A percentile compares a stretch with the other conserved stretches of the same genome.
These are phyloP conservation scores for Apiospora hydei DNA, from an alignment of 2,329 filamentous ascomycete genomes.

Conservation along the genomic window DNA sequence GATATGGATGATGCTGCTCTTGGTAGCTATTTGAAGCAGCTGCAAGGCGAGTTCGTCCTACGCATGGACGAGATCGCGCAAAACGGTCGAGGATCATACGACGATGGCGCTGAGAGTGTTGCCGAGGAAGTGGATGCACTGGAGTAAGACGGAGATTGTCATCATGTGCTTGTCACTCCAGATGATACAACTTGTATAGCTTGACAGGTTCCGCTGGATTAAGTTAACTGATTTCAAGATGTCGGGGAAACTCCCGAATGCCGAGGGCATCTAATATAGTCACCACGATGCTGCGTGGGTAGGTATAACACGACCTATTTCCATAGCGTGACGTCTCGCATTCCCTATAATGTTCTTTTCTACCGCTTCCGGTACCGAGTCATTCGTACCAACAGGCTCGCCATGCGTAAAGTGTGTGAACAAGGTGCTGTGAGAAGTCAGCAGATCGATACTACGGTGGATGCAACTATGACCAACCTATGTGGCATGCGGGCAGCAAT, in stretches of 20 bases:
- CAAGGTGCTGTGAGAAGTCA: background rate
- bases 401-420: background rate
- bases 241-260: background rate
- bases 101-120: background rate
- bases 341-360: background rate
- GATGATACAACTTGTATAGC: background rate
- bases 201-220: background rate
- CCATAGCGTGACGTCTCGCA: background rate
- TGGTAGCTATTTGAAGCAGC: slow-evolving; percentile 65
- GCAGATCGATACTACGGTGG: background rate
- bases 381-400: background rate
- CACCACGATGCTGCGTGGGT: background rate
- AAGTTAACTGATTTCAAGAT: background rate
- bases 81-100: background rate
- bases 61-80: slow-evolving; percentile 74
- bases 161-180: background rate
- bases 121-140: background rate
- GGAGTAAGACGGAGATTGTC: background rate
- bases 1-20: slow-evolving; percentile 71
- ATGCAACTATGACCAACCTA: background rate
- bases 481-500: background rate
- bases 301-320: background rate
- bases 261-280: background rate
- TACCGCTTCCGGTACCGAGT: background rate
- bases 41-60: slow-evolving; percentile 78